Base-by-base conservation (phyloP, 257 asterid species). In the Jacaranda mimosifolia region DNA sequence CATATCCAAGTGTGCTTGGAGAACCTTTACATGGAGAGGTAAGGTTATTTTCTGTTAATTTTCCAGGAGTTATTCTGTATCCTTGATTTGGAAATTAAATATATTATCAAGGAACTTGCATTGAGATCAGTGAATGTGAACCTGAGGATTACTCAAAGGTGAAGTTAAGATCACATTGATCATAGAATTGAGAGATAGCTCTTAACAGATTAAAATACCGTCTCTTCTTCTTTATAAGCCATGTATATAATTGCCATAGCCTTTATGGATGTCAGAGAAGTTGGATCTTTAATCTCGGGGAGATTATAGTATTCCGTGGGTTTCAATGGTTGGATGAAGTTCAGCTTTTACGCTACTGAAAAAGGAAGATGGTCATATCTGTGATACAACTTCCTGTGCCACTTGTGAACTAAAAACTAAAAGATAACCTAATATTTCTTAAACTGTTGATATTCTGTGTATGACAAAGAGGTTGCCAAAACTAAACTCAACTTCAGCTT, bases 1-100 rank as follows among this genome's bases (percentile, higher is more conserved):
- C 99, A 72, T 95, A 95, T 83, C 97, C 98, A 13, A 93, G 98
- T 81, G 96, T 93, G 83, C 98, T 96, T 60, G 99, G 99, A 77
- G 99, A 96, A 86, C 99, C 99, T 59, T 81, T 96, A 84, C 99
- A 96, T 87, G 99, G 99, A 81, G 99, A 96, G 98, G 99, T 96
- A 86, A 81, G 77, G 78, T 56, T 58, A 43, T 79, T 55, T 40
- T 64, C 63, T 70, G 74, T 57, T 59, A 21, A 70, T 53, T 26
- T 19, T 57, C 48, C 56, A 12, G 79, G 60, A 77, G 46, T 55
- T 75, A 39, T 46, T 14, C 14, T n/a, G 19, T 36, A 13, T 74
- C 53, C 71, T 68, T 70, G 7, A 66, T 64, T 69, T 74, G 40
- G 62, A 39, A 65, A 59, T 58, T 67, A 26, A 26, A 57, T 62